Conservation (phyloP, 305 asterid genomes). For the Fraxinus angustifolia region DNA sequence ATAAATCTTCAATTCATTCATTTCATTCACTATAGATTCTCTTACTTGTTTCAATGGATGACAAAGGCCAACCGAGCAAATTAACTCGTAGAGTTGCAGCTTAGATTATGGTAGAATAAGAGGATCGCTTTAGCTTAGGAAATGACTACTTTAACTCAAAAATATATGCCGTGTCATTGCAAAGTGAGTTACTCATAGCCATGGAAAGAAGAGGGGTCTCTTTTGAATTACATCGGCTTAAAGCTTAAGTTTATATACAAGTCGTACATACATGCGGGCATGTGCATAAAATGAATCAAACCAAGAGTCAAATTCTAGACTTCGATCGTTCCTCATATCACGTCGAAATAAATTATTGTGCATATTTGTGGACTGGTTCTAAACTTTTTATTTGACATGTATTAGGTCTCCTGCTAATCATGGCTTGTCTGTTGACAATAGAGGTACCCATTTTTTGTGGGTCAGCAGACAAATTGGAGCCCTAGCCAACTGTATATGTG, state of each 20-base stretch:
- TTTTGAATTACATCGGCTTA: not conserved
- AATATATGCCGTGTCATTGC: not conserved
- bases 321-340: not conserved
- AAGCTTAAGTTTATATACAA: not conserved
- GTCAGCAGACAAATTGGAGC: constrained; percentile 48
- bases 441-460: constrained; percentile 44
- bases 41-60: not conserved
- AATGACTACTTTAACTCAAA: not conserved
- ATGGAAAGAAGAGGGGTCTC: not conserved
- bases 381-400: not conserved
- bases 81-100: not conserved
- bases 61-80: not conserved
- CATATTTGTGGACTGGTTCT: not conserved
- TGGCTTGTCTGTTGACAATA: constrained; percentile 44
- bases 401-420: constrained; percentile 31
- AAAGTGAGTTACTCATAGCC: not conserved
- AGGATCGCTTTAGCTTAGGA: not conserved
- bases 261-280: not conserved
- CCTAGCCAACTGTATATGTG: constrained; percentile 41
- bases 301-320: not conserved
- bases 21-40: not conserved
- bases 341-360: not conserved
- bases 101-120: not conserved
- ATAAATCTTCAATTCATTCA: not conserved
- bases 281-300: not conserved